phyloP scores from a whole-genome alignment of 768 basidiomycete genomes.

The Leccinum ochraceum region DNA sequence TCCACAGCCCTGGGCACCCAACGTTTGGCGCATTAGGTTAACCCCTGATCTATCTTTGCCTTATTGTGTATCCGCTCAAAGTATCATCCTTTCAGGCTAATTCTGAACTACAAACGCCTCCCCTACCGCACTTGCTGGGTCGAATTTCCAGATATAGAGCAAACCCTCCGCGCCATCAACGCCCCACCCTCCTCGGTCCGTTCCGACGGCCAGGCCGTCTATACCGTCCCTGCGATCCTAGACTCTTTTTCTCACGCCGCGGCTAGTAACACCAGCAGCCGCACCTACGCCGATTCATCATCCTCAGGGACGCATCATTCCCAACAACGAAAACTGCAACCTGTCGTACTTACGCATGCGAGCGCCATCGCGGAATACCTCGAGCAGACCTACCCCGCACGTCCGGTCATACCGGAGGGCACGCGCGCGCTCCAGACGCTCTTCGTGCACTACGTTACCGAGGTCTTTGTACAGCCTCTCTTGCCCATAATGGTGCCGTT shows the following conservation, averaged over 20 bases:
- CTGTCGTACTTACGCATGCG: conserved; percentile 57
- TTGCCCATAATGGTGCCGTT: conserved; percentile 71
- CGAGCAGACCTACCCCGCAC: conserved; percentile 65
- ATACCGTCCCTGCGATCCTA: conserved; percentile 68
- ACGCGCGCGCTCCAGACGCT: conserved; percentile 66
- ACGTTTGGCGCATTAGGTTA: conserved; percentile 71
- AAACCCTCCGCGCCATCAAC: conserved; percentile 54
- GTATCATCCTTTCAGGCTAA: conserved; percentile 46
- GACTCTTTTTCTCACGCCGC: conserved; percentile 42
- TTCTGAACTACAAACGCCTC: conserved; percentile 77
- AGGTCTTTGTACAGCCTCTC: conserved; percentile 63
- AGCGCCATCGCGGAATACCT: conserved; percentile 72
- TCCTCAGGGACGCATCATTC: not conserved
- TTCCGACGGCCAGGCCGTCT: conserved; percentile 60
- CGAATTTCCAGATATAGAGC: conserved; percentile 68
- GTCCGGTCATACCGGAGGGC: conserved; percentile 70
- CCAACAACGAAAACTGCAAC: conserved; percentile 30
- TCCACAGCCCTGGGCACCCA: conserved; percentile 75
- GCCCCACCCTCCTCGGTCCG: conserved; percentile 57
- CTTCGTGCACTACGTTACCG: conserved; percentile 71
- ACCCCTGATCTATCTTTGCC: conserved; percentile 11
- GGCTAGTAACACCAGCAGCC: not conserved
- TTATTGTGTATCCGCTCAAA: not conserved
- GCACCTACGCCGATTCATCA: conserved; percentile 2
- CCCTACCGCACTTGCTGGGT: conserved; percentile 71